phyloP scores from a whole-genome alignment of 208 protist species.

The Wallacemonas rigidus region DNA sequence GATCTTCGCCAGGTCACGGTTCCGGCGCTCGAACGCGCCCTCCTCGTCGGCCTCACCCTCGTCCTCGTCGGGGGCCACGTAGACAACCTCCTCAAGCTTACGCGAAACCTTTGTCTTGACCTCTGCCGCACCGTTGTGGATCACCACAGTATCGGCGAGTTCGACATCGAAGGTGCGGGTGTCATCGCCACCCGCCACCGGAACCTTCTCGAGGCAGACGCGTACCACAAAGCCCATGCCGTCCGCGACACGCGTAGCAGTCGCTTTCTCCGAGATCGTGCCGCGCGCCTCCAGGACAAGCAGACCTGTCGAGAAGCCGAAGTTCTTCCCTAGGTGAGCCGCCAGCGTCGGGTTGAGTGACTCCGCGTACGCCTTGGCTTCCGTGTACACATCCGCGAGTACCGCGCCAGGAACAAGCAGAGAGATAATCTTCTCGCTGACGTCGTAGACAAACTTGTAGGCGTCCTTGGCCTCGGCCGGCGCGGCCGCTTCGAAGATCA shows the following conservation, averaged over 20 bases:
- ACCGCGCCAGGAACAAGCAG: conserved; percentile 50
- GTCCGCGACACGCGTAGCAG: conserved; percentile 44
- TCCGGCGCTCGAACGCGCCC: conserved; percentile 12
- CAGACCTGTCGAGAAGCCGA: conserved; percentile 85
- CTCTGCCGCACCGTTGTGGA: conserved; percentile 59
- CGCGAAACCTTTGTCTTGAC: conserved; percentile 75
- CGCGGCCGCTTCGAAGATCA: conserved; percentile 70
- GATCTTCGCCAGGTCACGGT: conserved; percentile 68
- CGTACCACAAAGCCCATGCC: conserved; percentile 89
- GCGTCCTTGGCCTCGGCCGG: conserved; percentile 61
- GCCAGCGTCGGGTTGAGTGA: conserved; percentile 52
- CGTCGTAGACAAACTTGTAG: conserved; percentile 74
- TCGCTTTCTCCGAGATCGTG: conserved; percentile 81
- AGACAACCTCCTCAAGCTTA: conserved; percentile 72
- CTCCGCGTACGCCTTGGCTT: conserved; percentile 49
- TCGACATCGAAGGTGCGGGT: conserved; percentile 58
- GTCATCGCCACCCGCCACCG: conserved; percentile 25
- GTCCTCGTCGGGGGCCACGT: conserved; percentile 37
- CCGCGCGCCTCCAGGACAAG: conserved; percentile 82
- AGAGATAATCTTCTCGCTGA: conserved; percentile 76
- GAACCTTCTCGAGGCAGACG: conserved; percentile 62
- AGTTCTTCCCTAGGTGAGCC: conserved; percentile 45
- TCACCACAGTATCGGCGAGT: conserved; percentile 80
- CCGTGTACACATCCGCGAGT: conserved; percentile 67
- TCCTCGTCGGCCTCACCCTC: conserved; percentile 23